Percentiles rank a stretch among this genome's conserved stretches.
These are phyloP conservation scores for Neonectria magnoliae DNA, from an alignment of 2,329 filamentous ascomycete species.

Conservation along the genomic window DNA sequence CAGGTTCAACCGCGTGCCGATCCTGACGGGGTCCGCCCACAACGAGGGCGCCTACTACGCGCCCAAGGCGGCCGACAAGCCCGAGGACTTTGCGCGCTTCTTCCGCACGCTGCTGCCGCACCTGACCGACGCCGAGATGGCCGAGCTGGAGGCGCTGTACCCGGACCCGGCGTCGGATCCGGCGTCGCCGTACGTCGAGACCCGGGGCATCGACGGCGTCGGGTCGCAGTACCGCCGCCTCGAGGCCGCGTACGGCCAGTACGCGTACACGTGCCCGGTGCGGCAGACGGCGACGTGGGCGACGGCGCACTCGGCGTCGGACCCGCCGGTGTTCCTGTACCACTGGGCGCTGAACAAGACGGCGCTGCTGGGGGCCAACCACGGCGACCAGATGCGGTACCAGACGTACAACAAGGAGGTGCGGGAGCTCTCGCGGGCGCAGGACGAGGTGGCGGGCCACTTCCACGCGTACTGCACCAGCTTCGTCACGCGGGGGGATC, in stretches of 20 bases:
- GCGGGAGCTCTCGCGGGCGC: constrained; percentile 46
- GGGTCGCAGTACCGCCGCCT: constrained; percentile 34
- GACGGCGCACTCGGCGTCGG: constrained; percentile 23
- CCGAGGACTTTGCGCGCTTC: constrained; percentile 41
- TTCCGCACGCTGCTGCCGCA: constrained; percentile 43
- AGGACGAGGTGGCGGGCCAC: constrained; percentile 35
- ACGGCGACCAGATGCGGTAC: constrained; percentile 40
- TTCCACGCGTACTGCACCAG: constrained; percentile 37
- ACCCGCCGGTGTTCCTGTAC: constrained; percentile 42
- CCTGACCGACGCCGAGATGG: constrained; percentile 27
- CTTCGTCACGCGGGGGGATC: constrained; percentile 36
- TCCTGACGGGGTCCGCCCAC: constrained; percentile 42
- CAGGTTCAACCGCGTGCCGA: constrained; percentile 45
- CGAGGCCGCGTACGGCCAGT: constrained; percentile 38
- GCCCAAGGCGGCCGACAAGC: constrained; percentile 25
- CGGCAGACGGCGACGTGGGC: constrained; percentile 38
- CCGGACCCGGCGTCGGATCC: constrained; percentile 32
- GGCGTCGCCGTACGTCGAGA: constrained; percentile 31
- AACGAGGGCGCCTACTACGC: constrained; percentile 47
- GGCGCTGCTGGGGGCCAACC: constrained; percentile 34
- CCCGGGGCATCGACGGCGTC: constrained; percentile 22
- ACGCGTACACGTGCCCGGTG: constrained; percentile 37
- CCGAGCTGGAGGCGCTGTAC: constrained; percentile 31
- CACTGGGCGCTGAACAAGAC: constrained; percentile 46
- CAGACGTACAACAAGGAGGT: constrained; percentile 54